phyloP scores from a whole-genome alignment of 352 stramenopile genomes.

The Aphanomyces invadans region DNA sequence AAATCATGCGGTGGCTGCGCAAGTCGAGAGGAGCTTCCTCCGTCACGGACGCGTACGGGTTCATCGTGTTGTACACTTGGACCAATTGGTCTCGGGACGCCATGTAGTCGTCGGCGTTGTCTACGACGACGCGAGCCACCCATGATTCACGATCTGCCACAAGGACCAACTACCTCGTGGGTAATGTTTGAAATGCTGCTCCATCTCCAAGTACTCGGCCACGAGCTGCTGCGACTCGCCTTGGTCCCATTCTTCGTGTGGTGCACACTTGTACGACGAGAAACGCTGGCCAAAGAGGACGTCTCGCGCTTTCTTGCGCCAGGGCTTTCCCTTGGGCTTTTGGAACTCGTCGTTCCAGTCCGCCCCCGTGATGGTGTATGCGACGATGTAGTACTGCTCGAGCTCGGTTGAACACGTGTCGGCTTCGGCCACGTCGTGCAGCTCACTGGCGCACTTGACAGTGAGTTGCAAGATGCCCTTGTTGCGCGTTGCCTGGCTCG shows the following conservation, averaged over 20 bases:
- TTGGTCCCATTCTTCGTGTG: conserved; percentile 37
- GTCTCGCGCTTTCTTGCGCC: neutral
- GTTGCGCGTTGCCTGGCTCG: neutral
- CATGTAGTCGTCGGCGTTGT: neutral
- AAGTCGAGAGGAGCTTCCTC: neutral
- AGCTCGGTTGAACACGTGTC: neutral
- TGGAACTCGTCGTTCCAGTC: conserved; percentile 5
- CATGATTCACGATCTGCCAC: too few species aligned
- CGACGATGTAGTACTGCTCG: conserved; percentile 3
- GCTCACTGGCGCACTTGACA: conserved; percentile 10
- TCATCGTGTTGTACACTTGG: neutral
- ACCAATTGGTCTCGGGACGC: neutral
- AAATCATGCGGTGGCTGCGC: neutral
- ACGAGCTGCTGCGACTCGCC: conserved; percentile 28
- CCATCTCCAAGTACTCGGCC: neutral
- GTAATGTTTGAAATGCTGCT: neutral
- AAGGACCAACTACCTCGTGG: neutral
- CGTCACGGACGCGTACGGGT: neutral
- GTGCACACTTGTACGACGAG: neutral
- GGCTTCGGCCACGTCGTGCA: conserved; percentile 16
- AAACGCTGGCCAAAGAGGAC: neutral
- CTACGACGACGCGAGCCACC: too few species aligned
- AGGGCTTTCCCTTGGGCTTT: neutral
- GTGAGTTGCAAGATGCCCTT: neutral
- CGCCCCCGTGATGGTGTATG: neutral